Evolutionary conservation across 164 flowering plant genomes (phyloP), one percentile per base, ranked within the genome.

Genomic region (Macadamia integrifolia): DNA sequence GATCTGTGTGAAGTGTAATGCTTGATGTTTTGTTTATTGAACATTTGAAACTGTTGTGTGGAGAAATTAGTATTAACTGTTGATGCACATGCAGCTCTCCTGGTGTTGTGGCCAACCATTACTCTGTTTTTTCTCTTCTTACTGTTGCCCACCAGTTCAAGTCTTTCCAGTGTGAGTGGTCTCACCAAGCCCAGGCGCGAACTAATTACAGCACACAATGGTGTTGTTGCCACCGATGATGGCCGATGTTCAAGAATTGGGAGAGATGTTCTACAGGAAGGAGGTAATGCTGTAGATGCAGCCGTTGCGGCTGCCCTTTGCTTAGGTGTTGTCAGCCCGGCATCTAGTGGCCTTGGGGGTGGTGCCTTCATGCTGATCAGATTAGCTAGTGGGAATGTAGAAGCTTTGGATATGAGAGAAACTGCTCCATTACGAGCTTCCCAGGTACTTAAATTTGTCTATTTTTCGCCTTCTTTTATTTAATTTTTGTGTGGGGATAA

Each of bases 311-410:
- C 85, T 5, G 82, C 89, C 48, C 77, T 88, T 14, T 88, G 93
- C 75, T 69, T 87, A 49, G 89, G 89, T 1, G 91, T 88, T 15
- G 93, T 87, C 1, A 82, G 83, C 74, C 82, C 91, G 7, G 85
- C 88, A 10, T 84, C 89, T 5, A 88, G 91, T 70, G 91, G 93
- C 69, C 70, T 88, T 61, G 93, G 93, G 1, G 93, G 93, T 3
- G 93, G 93, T 52, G 86, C 81, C 9, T 83, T 86, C 55, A 76
- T 89, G 86, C 65, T 87, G 8, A 9, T 86, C 15, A 78, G 88
- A 55, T 67, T 57, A 61, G 76, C 84, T 9, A 71, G 50, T 74
- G 88, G 86, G 40, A 67, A 59, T 61, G 65, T 76, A 1, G 79
- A 77, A 32, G 88, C 84, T 48, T 80, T 78, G 69, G 91, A 89